Percentiles rank a stretch among this genome's conserved stretches.
Evolutionary conservation across 805 yeast genomes (phyloP).

Genomic region (Kurtzmaniella fragi): DNA sequence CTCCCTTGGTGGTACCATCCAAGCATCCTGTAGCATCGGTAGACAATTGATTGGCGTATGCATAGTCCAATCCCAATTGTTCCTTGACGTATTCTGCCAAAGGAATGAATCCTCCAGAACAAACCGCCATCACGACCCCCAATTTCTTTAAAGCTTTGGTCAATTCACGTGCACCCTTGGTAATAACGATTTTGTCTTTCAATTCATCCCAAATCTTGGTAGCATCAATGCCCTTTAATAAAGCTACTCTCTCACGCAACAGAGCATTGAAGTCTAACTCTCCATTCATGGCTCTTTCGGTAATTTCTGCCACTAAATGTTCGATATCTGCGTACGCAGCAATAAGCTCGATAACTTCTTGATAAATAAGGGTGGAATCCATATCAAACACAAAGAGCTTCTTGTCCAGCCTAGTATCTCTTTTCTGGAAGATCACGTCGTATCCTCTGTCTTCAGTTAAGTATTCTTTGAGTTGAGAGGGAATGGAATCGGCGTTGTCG

Average conservation of each 20-base stretch:
- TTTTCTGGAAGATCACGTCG: constrained; percentile 31
- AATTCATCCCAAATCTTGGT: constrained; percentile 72
- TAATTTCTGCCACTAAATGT: constrained; percentile 77
- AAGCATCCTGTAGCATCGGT: constrained; percentile 44
- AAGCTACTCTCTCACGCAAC: constrained; percentile 62
- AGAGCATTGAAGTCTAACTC: constrained; percentile 89
- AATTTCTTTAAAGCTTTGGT: constrained; percentile 52
- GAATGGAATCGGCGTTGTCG: constrained; percentile 9
- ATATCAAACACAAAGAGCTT: constrained; percentile 86
- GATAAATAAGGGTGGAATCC: constrained; percentile 95
- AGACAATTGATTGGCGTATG: constrained; percentile 73
- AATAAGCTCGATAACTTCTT: constrained; percentile 93
- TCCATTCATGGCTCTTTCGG: constrained; percentile 95
- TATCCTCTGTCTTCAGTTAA: constrained; percentile 7
- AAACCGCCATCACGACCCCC: constrained; percentile 75
- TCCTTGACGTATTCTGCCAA: constrained; percentile 72
- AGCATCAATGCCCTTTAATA: constrained; percentile 80
- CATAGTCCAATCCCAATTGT: constrained; percentile 72
- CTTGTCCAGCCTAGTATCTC: constrained; percentile 23
- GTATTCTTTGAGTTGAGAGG: constrained; percentile 5
- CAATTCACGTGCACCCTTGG: constrained; percentile 82
- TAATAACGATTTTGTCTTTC: constrained; percentile 61
- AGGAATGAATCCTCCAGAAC: constrained; percentile 93
- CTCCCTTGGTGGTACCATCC: constrained; percentile 75
- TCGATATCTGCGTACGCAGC: constrained; percentile 94